These are phyloP conservation scores for Babesia bovis DNA, from an alignment of 169 alveolate species.

Conservation along the genomic window DNA sequence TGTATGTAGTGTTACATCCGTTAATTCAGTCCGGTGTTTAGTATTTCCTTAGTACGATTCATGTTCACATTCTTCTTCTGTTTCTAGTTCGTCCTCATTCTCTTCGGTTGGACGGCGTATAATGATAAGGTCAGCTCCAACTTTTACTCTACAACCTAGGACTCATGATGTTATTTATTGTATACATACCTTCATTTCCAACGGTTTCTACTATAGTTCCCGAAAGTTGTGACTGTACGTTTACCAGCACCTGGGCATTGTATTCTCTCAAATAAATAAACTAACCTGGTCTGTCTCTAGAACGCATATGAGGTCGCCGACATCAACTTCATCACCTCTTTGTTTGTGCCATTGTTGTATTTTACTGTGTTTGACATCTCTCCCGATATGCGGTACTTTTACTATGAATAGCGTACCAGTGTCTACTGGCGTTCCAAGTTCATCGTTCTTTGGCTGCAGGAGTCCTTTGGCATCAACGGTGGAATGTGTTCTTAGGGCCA, in stretches of 20 bases:
- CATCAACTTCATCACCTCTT: slow-evolving; percentile 49
- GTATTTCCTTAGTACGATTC: background rate
- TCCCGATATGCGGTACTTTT: slow-evolving; percentile 52
- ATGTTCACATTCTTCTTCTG: background rate
- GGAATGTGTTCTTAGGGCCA: background rate
- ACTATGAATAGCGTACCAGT: slow-evolving; percentile 30
- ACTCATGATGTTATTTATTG: background rate
- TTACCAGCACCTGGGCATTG: slow-evolving; percentile 32
- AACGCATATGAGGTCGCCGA: slow-evolving; percentile 50
- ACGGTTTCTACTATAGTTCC: slow-evolving; percentile 51
- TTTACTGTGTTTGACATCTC: slow-evolving; percentile 25
- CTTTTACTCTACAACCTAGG: slow-evolving; percentile 39
- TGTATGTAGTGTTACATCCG: background rate
- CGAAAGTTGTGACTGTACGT: slow-evolving; percentile 58
- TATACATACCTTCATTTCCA: slow-evolving; percentile 39
- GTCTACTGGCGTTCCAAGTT: slow-evolving; percentile 4
- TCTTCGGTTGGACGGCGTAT: slow-evolving; percentile 11
- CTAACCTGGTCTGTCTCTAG: slow-evolving; percentile 62
- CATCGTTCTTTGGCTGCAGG: slow-evolving; percentile 5
- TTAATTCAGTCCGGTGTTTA: background rate
- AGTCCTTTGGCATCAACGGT: background rate
- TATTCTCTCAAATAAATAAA: background rate
- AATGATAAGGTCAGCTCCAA: slow-evolving; percentile 40
- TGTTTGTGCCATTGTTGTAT: slow-evolving; percentile 53
- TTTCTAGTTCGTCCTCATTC: slow-evolving; percentile 17